Evolutionary conservation across 441 rosid genomes (phyloP).

Genomic region (Erysimum cheiri): DNA sequence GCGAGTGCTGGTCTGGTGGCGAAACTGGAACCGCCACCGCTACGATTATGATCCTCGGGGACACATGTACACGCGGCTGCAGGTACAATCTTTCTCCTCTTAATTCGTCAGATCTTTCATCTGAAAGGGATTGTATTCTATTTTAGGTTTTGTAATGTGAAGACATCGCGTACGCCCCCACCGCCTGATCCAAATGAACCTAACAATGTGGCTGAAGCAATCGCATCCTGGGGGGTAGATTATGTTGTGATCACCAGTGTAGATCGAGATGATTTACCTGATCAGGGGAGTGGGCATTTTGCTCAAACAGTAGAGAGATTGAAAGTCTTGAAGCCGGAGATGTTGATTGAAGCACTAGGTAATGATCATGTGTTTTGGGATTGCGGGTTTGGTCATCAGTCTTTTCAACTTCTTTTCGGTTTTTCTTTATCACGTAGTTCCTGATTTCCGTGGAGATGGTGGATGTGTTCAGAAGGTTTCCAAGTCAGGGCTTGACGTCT

Average conservation of each 20-base stretch:
- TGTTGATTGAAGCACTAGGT: constrained; percentile 97
- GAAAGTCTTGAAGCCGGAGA: constrained; percentile 82
- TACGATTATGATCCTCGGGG: constrained; percentile 94
- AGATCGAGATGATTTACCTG: constrained; percentile 90
- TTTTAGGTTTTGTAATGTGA: constrained; percentile 90
- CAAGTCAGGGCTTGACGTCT: constrained; percentile 83
- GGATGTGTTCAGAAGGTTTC: constrained; percentile 88
- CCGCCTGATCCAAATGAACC: constrained; percentile 93
- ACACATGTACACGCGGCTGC: constrained; percentile 97
- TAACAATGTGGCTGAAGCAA: constrained; percentile 87
- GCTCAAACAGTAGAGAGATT: constrained; percentile 80
- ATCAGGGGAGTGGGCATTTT: constrained; percentile 94
- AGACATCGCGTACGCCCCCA: constrained; percentile 95
- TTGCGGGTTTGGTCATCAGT: constrained; percentile 1
- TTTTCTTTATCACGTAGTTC: constrained; percentile 57
- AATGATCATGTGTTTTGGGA: constrained; percentile 19
- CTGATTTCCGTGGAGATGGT: constrained; percentile 88
- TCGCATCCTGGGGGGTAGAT: constrained; percentile 98
- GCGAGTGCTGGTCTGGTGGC: constrained; percentile 98
- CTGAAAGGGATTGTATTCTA: constrained; percentile 3
- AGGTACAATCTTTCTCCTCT: constrained; percentile 50
- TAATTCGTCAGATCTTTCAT: constrained; percentile 1
- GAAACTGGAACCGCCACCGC: constrained; percentile 98
- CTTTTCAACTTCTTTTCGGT: neutral
- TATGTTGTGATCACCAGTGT: constrained; percentile 97